phyloP scores from a whole-genome alignment of 1,284 basidiomycete genomes.

The Ustilago trichophora region DNA sequence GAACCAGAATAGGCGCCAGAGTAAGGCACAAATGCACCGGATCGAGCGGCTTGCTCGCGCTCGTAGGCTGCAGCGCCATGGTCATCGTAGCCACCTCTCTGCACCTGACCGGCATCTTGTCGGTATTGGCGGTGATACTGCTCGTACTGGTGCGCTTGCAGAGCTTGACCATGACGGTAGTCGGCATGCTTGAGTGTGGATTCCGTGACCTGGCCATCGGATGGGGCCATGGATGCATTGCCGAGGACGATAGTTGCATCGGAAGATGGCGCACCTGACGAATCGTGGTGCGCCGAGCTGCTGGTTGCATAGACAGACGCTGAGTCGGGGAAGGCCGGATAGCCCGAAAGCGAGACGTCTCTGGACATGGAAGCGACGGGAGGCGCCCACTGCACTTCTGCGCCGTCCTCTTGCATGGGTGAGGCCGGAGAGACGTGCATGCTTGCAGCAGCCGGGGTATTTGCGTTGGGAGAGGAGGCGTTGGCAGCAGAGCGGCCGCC shows the following conservation, averaged over 20 bases:
- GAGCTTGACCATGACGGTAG: slow-evolving; percentile 16
- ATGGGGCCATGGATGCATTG: slow-evolving; percentile 15
- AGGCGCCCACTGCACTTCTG: slow-evolving; percentile 44
- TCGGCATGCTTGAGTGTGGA: slow-evolving; percentile 21
- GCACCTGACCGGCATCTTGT: slow-evolving; percentile 13
- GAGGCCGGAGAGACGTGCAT: slow-evolving; percentile 23
- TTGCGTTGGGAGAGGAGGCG: not conserved
- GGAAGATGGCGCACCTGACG: slow-evolving; percentile 16
- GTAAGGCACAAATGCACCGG: slow-evolving; percentile 14
- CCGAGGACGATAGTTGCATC: slow-evolving; percentile 26
- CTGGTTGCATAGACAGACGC: slow-evolving; percentile 48
- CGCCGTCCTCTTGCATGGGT: slow-evolving; percentile 47
- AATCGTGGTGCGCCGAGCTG: slow-evolving; percentile 35
- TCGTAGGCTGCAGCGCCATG: slow-evolving; percentile 25
- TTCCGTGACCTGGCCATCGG: slow-evolving; percentile 31
- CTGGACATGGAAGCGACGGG: slow-evolving; percentile 13
- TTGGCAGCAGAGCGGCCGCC: slow-evolving; percentile 11
- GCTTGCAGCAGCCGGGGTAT: not conserved
- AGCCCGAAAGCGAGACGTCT: slow-evolving; percentile 40
- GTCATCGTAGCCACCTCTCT: slow-evolving; percentile 26
- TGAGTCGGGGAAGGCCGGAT: slow-evolving; percentile 57
- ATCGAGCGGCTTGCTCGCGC: slow-evolving; percentile 13
- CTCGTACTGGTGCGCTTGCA: slow-evolving; percentile 40
- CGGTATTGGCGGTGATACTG: slow-evolving; percentile 40
- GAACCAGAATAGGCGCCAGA: slow-evolving; percentile 1